A percentile compares a stretch with the other conserved stretches of the same genome.
Conservation (phyloP, 768 basidiomycete species). For the Serendipita sp. region DNA sequence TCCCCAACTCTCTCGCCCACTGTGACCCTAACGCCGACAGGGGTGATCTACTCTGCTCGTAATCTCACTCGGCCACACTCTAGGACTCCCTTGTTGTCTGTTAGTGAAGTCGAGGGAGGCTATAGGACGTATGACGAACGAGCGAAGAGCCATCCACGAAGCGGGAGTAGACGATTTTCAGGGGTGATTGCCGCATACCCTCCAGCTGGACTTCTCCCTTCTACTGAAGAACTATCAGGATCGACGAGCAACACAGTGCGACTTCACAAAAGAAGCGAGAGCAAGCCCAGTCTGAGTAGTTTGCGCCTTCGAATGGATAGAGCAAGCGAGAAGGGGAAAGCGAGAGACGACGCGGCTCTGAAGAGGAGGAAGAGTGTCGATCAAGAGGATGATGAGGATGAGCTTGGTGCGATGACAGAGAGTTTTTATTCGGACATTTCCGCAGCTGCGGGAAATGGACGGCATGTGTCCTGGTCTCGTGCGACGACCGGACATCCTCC, state of each 20-base stretch:
- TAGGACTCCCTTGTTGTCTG: neutral
- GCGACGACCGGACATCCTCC: neutral
- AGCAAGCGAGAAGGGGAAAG: neutral
- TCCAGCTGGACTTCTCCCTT: neutral
- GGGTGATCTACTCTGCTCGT: constrained; percentile 24
- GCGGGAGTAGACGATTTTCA: neutral
- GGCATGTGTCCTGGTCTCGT: constrained; percentile 41
- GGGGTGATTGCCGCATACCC: neutral
- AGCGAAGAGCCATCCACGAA: neutral
- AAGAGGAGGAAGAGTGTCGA: constrained; percentile 25
- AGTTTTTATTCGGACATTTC: constrained; percentile 57
- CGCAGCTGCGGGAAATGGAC: constrained; percentile 17
- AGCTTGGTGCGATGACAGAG: constrained; percentile 43
- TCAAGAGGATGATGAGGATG: constrained; percentile 29
- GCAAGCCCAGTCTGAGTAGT: neutral
- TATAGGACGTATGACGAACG: neutral
- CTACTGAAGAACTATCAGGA: neutral
- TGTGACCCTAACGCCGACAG: constrained; percentile 25
- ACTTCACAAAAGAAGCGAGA: neutral
- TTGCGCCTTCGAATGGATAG: neutral
- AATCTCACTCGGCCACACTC: constrained; percentile 22
- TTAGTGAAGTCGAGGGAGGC: constrained; percentile 3
- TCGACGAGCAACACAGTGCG: neutral
- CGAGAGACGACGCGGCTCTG: neutral
- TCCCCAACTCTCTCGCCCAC: constrained; percentile 21